Evolutionary conservation across 306 rosid species (phyloP).

Genomic region (Quercus rubra): DNA sequence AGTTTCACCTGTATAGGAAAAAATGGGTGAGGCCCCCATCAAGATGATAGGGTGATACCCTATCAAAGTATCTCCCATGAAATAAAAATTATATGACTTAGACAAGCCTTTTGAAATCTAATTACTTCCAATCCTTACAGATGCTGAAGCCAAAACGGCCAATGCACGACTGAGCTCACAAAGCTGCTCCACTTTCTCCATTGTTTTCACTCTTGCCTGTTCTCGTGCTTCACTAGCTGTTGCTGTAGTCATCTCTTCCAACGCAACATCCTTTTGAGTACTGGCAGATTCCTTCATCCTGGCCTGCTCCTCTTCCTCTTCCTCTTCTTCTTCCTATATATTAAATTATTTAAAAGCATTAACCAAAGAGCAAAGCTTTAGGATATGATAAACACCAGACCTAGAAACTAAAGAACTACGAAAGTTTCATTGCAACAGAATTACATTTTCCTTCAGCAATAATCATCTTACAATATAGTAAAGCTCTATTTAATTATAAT

Average conservation of each 20-base stretch:
- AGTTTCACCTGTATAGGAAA: no score
- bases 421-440: not conserved
- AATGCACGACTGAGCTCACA: conserved; percentile 92
- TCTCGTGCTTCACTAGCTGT: conserved; percentile 68
- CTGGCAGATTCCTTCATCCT: conserved; percentile 47
- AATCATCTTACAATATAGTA: not conserved
- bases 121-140: conserved; percentile 61
- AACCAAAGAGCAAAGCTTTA: not conserved
- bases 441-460: not conserved
- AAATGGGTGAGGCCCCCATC: no score
- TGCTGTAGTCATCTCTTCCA: conserved; percentile 75
- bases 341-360: not conserved
- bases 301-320: conserved; percentile 65
- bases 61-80: no score
- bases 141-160: conserved; percentile 95
- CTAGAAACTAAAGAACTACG: not conserved
- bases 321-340: conserved; percentile 80
- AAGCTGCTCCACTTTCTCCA: conserved; percentile 84
- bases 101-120: not conserved
- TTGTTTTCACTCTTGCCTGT: conserved; percentile 60
- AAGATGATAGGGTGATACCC: no score
- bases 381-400: not conserved
- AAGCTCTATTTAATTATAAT: not conserved
- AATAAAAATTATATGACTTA: not conserved
- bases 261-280: conserved; percentile 58